Conservation (phyloP, 2,329 filamentous ascomycete species). For the Penicillium occitanis region DNA sequence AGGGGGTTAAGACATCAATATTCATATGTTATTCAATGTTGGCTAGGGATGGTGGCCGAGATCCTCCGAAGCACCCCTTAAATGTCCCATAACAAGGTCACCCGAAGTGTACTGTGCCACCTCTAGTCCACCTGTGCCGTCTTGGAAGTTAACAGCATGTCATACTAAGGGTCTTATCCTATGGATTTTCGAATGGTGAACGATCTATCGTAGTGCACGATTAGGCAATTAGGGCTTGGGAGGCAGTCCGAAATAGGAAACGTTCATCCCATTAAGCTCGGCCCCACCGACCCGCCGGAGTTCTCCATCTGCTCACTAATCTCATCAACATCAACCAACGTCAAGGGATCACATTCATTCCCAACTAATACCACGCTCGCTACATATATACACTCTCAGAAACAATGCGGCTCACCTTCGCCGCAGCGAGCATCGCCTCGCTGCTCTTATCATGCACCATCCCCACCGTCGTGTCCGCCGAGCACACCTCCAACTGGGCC, state of each 20-base stretch:
- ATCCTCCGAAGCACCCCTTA: not conserved
- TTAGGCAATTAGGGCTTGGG: constrained; percentile 10
- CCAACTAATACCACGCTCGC: not conserved
- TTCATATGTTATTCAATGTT: not conserved
- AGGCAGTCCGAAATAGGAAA: constrained; percentile 1
- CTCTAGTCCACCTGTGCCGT: not conserved
- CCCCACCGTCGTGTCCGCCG: constrained; percentile 27
- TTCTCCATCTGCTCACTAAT: not conserved
- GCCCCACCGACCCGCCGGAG: not conserved
- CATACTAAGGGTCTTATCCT: no score
- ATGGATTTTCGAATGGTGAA: not conserved
- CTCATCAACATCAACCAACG: not conserved
- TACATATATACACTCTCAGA: not conserved
- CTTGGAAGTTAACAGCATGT: not conserved
- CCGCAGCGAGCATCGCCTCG: constrained; percentile 17
- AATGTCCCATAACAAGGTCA: not conserved
- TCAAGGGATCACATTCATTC: not conserved
- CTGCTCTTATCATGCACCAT: constrained; percentile 31
- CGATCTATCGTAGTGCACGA: not conserved
- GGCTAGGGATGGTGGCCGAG: not conserved
- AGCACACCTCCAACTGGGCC: constrained; percentile 97
- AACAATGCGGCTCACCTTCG: constrained; percentile 9
- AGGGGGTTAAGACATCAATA: not conserved
- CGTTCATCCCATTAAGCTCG: not conserved
- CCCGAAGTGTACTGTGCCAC: not conserved